phyloP scores from a whole-genome alignment of 768 basidiomycete genomes.

The Rhodotorula diobovata region DNA sequence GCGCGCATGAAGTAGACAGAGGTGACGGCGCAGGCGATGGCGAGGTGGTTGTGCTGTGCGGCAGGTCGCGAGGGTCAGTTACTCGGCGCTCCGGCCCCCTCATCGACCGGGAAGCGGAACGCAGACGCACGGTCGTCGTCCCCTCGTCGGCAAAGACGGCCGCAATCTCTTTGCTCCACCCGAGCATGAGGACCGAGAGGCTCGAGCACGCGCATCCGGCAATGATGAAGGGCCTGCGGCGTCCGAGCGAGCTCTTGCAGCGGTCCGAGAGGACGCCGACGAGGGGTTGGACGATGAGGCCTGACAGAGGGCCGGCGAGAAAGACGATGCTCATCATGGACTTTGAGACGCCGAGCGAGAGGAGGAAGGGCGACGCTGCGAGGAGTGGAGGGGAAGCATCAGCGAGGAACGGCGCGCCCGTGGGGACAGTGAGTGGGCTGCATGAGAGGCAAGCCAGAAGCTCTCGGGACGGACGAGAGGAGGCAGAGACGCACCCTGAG shows the following conservation, averaged over 20 bases:
- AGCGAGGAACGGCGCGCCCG: neutral
- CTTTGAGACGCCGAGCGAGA: conserved; percentile 81
- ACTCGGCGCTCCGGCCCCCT: too few relatives aligned
- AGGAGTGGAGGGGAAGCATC: neutral
- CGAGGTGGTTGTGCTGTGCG: conserved; percentile 60
- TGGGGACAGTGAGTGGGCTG: too few relatives aligned
- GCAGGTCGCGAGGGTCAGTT: neutral
- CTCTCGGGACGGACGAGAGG: too few relatives aligned
- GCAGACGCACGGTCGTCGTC: conserved; percentile 1
- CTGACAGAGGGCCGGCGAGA: conserved; percentile 83
- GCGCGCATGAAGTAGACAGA: conserved; percentile 58
- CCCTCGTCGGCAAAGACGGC: conserved; percentile 45
- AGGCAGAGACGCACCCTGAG: conserved; percentile 57
- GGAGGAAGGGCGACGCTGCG: conserved; percentile 70
- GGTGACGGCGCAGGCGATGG: conserved; percentile 70
- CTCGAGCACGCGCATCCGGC: conserved; percentile 63
- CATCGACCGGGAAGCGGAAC: neutral
- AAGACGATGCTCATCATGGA: conserved; percentile 85
- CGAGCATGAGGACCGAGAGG: conserved; percentile 71
- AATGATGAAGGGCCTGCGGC: conserved; percentile 81
- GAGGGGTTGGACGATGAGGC: conserved; percentile 82
- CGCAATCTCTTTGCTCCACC: conserved; percentile 71
- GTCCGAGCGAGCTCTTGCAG: conserved; percentile 74
- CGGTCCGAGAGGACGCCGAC: conserved; percentile 69
- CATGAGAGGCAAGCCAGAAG: too few relatives aligned